phyloP scores from a whole-genome alignment of 495 filamentous ascomycete genomes.

The Pyrenula massariospora region DNA sequence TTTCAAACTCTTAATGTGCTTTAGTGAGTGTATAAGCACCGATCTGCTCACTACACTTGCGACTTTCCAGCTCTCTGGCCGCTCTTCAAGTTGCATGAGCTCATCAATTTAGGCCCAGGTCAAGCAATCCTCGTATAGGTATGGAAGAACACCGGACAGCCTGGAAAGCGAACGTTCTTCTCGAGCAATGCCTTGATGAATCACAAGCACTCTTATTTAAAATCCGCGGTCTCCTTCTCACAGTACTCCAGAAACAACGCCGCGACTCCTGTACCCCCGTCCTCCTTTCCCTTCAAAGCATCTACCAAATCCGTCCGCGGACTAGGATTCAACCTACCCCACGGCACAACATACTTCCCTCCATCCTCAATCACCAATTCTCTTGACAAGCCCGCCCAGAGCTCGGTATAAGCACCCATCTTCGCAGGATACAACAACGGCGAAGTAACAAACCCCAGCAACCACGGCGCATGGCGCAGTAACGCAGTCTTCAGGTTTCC shows the following conservation, averaged over 20 bases:
- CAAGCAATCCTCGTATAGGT: too few species aligned
- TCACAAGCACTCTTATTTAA: not conserved
- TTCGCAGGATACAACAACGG: slow-evolving; percentile 13
- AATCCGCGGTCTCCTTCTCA: slow-evolving; percentile 11
- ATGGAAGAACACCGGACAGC: too few species aligned
- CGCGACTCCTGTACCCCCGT: slow-evolving; percentile 21
- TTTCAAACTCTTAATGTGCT: too few species aligned
- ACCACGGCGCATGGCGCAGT: slow-evolving; percentile 16
- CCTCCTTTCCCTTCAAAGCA: slow-evolving; percentile 14
- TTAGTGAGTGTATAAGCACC: too few species aligned
- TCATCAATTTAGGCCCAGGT: too few species aligned
- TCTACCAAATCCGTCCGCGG: slow-evolving; percentile 14
- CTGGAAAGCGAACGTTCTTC: too few species aligned
- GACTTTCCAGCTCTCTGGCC: too few species aligned
- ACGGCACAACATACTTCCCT: slow-evolving; percentile 26
- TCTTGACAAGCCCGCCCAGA: slow-evolving; percentile 27
- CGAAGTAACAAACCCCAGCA: slow-evolving; percentile 10
- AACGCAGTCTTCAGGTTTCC: slow-evolving; percentile 32
- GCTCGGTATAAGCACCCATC: slow-evolving; percentile 31
- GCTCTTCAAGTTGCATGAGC: too few species aligned
- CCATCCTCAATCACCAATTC: slow-evolving; percentile 17
- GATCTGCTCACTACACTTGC: too few species aligned
- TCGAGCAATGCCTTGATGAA: too few species aligned
- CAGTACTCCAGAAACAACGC: slow-evolving; percentile 25
- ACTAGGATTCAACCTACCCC: slow-evolving; percentile 8